phyloP scores from a whole-genome alignment of 2,329 filamentous ascomycete genomes.

The Chaetomiaceae sp. region DNA sequence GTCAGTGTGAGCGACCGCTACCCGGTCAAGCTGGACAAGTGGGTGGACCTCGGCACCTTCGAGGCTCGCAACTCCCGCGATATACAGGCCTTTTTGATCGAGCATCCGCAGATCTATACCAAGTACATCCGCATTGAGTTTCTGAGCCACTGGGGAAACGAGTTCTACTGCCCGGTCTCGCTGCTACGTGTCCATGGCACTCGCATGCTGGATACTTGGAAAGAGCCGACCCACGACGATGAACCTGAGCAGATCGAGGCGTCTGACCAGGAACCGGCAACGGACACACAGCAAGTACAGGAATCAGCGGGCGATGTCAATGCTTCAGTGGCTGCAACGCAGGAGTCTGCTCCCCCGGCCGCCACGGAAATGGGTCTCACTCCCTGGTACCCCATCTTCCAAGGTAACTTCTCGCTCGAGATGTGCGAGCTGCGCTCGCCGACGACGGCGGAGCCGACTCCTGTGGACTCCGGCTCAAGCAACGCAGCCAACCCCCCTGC shows the following conservation, averaged over 20 bases:
- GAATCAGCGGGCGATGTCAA: conserved; percentile 11
- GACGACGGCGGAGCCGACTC: conserved; percentile 25
- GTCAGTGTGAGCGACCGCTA: conserved; percentile 93
- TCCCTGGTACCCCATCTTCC: conserved; percentile 27
- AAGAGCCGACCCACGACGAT: conserved; percentile 65
- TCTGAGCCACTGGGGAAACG: conserved; percentile 87
- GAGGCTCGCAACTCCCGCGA: conserved; percentile 90
- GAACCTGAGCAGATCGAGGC: conserved; percentile 36
- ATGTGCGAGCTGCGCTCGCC: conserved; percentile 27
- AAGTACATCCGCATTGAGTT: conserved; percentile 91
- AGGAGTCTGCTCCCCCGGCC: background rate
- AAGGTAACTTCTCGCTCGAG: conserved; percentile 16
- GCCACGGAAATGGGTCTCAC: conserved; percentile 24
- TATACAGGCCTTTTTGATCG: conserved; percentile 89
- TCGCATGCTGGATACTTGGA: conserved; percentile 91
- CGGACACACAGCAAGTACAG: conserved; percentile 25
- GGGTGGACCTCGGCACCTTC: conserved; percentile 83
- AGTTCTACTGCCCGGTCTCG: conserved; percentile 93
- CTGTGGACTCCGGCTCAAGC: conserved; percentile 17
- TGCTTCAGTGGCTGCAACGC: background rate
- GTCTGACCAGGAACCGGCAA: conserved; percentile 27
- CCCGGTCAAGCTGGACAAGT: conserved; percentile 86
- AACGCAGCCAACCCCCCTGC: conserved; percentile 4
- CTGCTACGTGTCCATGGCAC: conserved; percentile 89
- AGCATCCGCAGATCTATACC: conserved; percentile 93